Evolutionary conservation across 2,329 filamentous ascomycete genomes (phyloP).

Genomic region (Teratosphaeria pseudoeucalypti): DNA sequence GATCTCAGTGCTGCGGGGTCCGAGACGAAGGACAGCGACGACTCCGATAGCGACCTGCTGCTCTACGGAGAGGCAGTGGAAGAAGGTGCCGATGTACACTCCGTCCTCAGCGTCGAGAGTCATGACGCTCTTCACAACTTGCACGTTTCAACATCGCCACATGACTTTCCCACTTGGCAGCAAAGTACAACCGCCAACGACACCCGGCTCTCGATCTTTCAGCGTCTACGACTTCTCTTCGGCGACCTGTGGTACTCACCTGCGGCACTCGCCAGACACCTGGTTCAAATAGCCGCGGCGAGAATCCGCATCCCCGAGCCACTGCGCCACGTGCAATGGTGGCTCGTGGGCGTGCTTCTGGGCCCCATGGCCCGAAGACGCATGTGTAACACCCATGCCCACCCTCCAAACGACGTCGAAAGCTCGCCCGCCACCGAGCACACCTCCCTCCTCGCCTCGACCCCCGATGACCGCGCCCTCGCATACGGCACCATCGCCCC

Average conservation of each 20-base stretch:
- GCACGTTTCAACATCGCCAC: neutral
- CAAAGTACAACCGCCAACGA: neutral
- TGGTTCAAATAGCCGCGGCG: constrained; percentile 19
- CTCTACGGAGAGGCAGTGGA: constrained; percentile 1
- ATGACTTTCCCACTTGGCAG: neutral
- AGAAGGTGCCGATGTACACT: neutral
- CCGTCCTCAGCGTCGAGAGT: neutral
- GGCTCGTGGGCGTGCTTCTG: constrained; percentile 22
- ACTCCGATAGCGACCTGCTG: neutral
- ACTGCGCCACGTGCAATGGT: constrained; percentile 25
- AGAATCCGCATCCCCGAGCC: constrained; percentile 19
- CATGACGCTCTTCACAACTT: neutral
- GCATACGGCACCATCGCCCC: constrained; percentile 15
- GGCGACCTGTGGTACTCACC: constrained; percentile 20
- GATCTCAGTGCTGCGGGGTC: neutral
- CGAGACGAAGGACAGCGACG: neutral
- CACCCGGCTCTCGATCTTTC: constrained; percentile 9
- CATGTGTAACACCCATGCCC: constrained; percentile 6
- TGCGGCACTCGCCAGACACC: constrained; percentile 20
- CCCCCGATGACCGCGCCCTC: constrained; percentile 3
- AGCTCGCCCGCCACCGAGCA: neutral
- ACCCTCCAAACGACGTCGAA: neutral
- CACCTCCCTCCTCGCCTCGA: neutral
- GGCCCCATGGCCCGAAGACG: constrained; percentile 28
- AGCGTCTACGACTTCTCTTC: constrained; percentile 17